Conservation (phyloP, 345 rosid genomes). For the Cardamine occulta region DNA sequence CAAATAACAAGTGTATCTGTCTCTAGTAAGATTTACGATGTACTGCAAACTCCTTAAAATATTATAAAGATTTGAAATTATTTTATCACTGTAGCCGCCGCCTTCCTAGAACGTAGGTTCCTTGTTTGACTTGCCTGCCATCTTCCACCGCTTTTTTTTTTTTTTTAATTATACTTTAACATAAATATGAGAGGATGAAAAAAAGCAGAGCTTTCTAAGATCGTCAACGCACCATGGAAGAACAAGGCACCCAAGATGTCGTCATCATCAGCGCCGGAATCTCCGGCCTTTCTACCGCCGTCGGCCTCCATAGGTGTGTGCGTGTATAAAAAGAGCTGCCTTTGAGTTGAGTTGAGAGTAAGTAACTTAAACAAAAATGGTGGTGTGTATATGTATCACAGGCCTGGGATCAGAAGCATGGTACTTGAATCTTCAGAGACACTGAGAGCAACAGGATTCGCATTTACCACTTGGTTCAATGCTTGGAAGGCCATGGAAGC, state of each 20-base stretch:
- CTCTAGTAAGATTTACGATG: not conserved
- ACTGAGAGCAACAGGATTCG: slow-evolving; percentile 65
- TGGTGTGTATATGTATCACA: slow-evolving; percentile 35
- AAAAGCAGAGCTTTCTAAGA: slow-evolving; percentile 22
- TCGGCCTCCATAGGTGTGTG: slow-evolving; percentile 64
- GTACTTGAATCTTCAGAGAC: slow-evolving; percentile 68
- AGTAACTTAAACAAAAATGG: not conserved
- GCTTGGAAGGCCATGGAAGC: slow-evolving; percentile 83
- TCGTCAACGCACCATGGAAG: slow-evolving; percentile 36
- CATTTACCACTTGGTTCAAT: slow-evolving; percentile 55
- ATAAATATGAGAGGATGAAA: not conserved
- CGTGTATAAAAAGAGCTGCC: not conserved
- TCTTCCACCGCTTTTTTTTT: not conserved
- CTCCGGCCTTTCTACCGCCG: slow-evolving; percentile 64
- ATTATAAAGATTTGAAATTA: too few species aligned
- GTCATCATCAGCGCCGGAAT: slow-evolving; percentile 73
- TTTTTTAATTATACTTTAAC: not conserved
- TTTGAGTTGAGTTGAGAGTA: slow-evolving; percentile 10
- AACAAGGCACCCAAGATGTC: slow-evolving; percentile 42
- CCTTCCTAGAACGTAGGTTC: slow-evolving; percentile 28
- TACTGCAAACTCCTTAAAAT: too few species aligned
- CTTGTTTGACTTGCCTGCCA: slow-evolving; percentile 41
- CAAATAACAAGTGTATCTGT: not conserved
- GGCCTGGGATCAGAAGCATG: slow-evolving; percentile 69
- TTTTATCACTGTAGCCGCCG: slow-evolving; percentile 11